A percentile compares a stretch with the other conserved stretches of the same genome.
These are phyloP conservation scores for Aspergillus pseudoterreus DNA, from an alignment of 2,329 filamentous ascomycete genomes.

Conservation along the genomic window DNA sequence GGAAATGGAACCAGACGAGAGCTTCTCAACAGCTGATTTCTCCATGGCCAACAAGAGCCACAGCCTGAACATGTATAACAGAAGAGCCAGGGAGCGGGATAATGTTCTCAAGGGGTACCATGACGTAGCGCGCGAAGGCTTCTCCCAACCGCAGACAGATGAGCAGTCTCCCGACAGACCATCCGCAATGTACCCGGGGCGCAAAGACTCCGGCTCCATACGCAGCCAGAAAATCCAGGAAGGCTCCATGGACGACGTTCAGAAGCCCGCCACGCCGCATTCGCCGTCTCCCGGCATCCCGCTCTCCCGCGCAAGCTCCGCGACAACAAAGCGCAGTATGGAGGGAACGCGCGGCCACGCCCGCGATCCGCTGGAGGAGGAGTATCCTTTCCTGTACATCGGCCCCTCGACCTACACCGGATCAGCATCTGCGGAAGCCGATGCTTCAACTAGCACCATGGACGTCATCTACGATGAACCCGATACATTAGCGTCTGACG, in stretches of 20 bases:
- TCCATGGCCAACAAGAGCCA: slow-evolving; percentile 16
- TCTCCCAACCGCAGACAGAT: neutral
- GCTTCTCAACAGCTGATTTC: slow-evolving; percentile 21
- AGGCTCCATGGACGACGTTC: slow-evolving; percentile 15
- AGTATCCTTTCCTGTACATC: slow-evolving; percentile 70
- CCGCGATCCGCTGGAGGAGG: slow-evolving; percentile 62
- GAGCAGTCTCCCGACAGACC: slow-evolving; percentile 1
- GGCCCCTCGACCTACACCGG: slow-evolving; percentile 54
- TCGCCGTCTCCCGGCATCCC: slow-evolving; percentile 26
- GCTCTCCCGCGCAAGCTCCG: slow-evolving; percentile 27
- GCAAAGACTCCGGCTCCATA: slow-evolving; percentile 24
- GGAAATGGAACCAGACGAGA: slow-evolving; percentile 44
- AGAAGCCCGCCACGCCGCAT: slow-evolving; percentile 20
- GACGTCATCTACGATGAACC: slow-evolving; percentile 6
- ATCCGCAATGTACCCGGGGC: slow-evolving; percentile 14
- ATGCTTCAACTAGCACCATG: neutral
- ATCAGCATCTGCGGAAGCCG: slow-evolving; percentile 13
- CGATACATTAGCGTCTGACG: neutral
- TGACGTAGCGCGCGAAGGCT: slow-evolving; percentile 18
- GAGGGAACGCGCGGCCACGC: slow-evolving; percentile 57
- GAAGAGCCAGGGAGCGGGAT: slow-evolving; percentile 46
- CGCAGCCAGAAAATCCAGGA: slow-evolving; percentile 17
- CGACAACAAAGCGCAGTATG: slow-evolving; percentile 34
- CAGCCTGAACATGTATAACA: slow-evolving; percentile 48
- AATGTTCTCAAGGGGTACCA: slow-evolving; percentile 55